phyloP scores from a whole-genome alignment of 208 protist genomes.

The Trypanosoma melophagium region DNA sequence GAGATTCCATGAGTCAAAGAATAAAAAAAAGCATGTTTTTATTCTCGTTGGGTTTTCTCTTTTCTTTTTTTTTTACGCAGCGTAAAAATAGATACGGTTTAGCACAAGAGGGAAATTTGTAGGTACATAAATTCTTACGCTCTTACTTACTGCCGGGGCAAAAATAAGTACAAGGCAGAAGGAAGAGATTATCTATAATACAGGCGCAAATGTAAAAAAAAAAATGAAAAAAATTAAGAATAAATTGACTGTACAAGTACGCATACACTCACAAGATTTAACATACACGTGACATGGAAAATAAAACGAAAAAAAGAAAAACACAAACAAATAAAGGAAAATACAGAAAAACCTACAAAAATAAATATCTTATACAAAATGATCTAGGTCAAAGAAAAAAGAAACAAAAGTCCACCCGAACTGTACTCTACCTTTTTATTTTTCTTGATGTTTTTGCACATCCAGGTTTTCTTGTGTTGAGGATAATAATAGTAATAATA shows the following conservation, averaged over 20 bases:
- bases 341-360: not conserved
- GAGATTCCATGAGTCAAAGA: too few species aligned
- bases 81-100: too few species aligned
- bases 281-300: not conserved
- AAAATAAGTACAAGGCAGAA: conserved; percentile 14
- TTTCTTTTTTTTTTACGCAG: too few species aligned
- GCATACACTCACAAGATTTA: not conserved
- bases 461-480: too few species aligned
- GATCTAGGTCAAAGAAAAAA: not conserved
- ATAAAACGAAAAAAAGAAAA: not conserved
- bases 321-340: not conserved
- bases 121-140: too few species aligned
- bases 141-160: not conserved
- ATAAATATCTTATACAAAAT: not conserved
- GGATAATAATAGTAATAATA: too few species aligned
- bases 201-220: not conserved
- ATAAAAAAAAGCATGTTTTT: too few species aligned
- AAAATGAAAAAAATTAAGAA: not conserved
- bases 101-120: too few species aligned
- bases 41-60: too few species aligned
- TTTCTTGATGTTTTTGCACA: too few species aligned
- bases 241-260: conserved; percentile 8
- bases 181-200: too few species aligned
- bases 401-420: not conserved
- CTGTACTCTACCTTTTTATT: not conserved